phyloP scores from a whole-genome alignment of 371 early-diverging fungal species.

The Mortierella sp. region DNA sequence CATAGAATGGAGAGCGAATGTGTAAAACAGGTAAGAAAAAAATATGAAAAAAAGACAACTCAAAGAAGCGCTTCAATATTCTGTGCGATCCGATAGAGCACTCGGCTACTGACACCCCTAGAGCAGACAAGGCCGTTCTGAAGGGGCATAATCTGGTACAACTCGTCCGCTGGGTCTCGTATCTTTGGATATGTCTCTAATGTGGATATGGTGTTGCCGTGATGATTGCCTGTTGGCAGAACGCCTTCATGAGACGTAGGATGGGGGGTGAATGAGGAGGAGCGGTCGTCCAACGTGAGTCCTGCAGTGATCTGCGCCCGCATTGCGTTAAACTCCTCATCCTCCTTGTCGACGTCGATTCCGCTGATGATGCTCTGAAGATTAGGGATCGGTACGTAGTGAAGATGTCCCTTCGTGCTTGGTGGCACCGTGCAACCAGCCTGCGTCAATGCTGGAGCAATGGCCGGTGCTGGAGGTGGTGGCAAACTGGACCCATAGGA shows the following conservation, averaged over 20 bases:
- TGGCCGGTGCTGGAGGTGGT: slow-evolving; percentile 37
- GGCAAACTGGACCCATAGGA: slow-evolving; percentile 31
- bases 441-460: slow-evolving; percentile 15
- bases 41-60: slow-evolving; percentile 10
- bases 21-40: background rate
- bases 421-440: slow-evolving; percentile 32
- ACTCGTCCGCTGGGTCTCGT: slow-evolving; percentile 14
- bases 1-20: too few relatives aligned
- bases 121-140: slow-evolving; percentile 45
- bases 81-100: slow-evolving; percentile 42
- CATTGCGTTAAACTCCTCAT: slow-evolving; percentile 32
- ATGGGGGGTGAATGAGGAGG: background rate
- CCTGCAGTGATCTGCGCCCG: background rate
- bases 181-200: background rate
- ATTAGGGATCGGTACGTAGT: slow-evolving; percentile 33
- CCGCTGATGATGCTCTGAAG: slow-evolving; percentile 26
- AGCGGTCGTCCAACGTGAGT: too few relatives aligned
- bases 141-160: slow-evolving; percentile 33
- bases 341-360: slow-evolving; percentile 45
- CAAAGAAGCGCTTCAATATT: slow-evolving; percentile 36
- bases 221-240: background rate
- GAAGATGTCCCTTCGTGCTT: slow-evolving; percentile 35
- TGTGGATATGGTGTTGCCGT: slow-evolving; percentile 4
- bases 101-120: slow-evolving; percentile 37
- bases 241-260: background rate